Conservation (phyloP, 75 land plant genomes). For the Picea sitchensis region DNA sequence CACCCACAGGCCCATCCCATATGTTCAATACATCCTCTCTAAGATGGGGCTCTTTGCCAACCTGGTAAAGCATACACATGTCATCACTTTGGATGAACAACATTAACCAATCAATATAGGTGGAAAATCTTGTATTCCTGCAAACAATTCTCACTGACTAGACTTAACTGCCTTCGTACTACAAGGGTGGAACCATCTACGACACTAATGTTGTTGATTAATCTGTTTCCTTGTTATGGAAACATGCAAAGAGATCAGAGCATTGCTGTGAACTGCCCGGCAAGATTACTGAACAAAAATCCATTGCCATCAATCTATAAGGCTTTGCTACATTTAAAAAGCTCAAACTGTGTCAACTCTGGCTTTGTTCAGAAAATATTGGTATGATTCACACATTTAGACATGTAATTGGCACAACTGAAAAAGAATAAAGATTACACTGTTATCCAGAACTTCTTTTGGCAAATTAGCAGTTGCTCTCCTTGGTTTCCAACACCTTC, state of each 20-base stretch:
- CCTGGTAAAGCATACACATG: neutral
- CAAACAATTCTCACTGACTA: neutral
- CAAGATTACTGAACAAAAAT: neutral
- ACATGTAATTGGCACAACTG: no score
- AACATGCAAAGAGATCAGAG: neutral
- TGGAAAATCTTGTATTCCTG: neutral
- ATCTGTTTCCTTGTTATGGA: neutral
- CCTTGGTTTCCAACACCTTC: constrained; percentile 36
- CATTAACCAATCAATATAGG: neutral
- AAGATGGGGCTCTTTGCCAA: neutral
- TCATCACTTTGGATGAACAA: neutral
- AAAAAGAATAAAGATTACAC: constrained; percentile 13
- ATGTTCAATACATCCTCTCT: no score
- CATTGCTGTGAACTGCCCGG: neutral
- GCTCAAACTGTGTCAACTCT: neutral
- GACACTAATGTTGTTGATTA: neutral
- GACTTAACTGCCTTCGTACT: neutral
- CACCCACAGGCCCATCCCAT: neutral
- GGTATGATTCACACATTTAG: neutral
- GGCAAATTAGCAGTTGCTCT: constrained; percentile 57
- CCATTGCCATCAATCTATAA: no score
- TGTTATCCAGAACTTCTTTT: constrained; percentile 82
- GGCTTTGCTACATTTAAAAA: neutral
- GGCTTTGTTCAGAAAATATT: neutral
- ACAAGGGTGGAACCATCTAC: neutral